Evolutionary conservation across 108 stramenopile genomes (phyloP), one percentile per base, ranked within the genome.

Genomic region (Cyclotella atomus): DNA sequence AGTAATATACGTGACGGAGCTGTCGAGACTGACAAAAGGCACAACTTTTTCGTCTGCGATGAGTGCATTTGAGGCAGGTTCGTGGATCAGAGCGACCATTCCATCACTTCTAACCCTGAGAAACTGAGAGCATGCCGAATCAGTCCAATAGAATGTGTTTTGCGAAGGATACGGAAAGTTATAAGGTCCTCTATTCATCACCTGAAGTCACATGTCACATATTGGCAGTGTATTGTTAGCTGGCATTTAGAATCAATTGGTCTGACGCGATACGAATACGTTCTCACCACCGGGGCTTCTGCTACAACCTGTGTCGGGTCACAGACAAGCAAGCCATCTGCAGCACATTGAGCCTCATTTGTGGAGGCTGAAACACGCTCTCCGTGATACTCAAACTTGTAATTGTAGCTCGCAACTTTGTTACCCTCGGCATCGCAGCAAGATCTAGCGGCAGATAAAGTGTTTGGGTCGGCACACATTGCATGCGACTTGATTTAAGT

Each of bases 111-210:
- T 34, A 32, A 82, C 56, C 45, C 75, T 78, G 0, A 82, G 30
- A 23, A 43, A 62, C n/a, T 77, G 52, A 24, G 57, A 16, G 28
- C 82, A 83, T 0, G 56, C 35, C 19, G 77, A 49, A 30, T 68
- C 49, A 27, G 82, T 76, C 82, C 82, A 83, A 30, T 70, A 73
- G 52, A 79, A 75, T 3, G 55, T 70, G 34, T 79, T 77, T 34
- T 38, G 24, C 21, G 56, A 59, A 3, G 77, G 77, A 50, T 57
- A 68, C 29, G 36, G 36, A 24, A 64, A 60, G 46, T 70, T 74
- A 30, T 73, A 75, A 0, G 45, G 38, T 2, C 45, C 52, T 27
- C 53, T 34, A 0, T 21, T 46, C 20, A 68, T 77, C 36, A 41
- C 23, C 60, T 61, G 8, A 12, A 41, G 38, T 12, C 7, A 41